A percentile compares a stretch with the other conserved stretches of the same genome.
phyloP scores from a whole-genome alignment of 164 flowering plant genomes.

The Piper longum region DNA sequence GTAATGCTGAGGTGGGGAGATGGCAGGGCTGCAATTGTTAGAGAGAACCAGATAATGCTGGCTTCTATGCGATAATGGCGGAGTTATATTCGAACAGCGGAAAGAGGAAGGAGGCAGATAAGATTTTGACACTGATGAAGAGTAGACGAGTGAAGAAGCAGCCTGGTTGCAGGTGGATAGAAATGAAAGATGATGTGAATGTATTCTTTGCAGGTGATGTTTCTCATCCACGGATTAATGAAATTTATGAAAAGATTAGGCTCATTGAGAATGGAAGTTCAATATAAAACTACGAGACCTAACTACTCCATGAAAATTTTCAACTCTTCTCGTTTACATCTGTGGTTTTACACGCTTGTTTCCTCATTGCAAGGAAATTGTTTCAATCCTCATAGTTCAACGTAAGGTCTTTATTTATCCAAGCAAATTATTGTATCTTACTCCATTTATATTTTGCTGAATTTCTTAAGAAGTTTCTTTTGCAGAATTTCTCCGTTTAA shows the following conservation, averaged over 20 bases:
- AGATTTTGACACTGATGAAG: conserved; percentile 36
- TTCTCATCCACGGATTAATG: conserved; percentile 28
- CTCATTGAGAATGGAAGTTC: conserved; percentile 30
- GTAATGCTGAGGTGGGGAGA: conserved; percentile 32
- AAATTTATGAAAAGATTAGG: conserved; percentile 17
- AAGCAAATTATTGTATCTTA: too few species aligned
- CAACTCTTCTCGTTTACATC: background rate
- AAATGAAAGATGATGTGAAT: conserved; percentile 28
- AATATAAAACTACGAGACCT: background rate
- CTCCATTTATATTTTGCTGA: too few species aligned
- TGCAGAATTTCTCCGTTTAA: too few species aligned
- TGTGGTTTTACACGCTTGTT: too few species aligned
- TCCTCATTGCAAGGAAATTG: too few species aligned
- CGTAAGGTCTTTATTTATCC: too few species aligned
- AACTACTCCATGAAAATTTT: background rate
- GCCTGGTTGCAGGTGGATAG: conserved; percentile 74
- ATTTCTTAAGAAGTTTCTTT: too few species aligned
- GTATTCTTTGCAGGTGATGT: conserved; percentile 52
- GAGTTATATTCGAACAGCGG: conserved; percentile 36
- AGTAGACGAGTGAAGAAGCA: conserved; percentile 45
- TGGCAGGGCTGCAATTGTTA: conserved; percentile 35
- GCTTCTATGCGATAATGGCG: conserved; percentile 45
- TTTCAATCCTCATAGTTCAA: too few species aligned
- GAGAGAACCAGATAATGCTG: conserved; percentile 47
- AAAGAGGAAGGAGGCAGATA: conserved; percentile 32